Conservation (phyloP, 106 monocot species). For the Dioscorea zingiberensis region DNA sequence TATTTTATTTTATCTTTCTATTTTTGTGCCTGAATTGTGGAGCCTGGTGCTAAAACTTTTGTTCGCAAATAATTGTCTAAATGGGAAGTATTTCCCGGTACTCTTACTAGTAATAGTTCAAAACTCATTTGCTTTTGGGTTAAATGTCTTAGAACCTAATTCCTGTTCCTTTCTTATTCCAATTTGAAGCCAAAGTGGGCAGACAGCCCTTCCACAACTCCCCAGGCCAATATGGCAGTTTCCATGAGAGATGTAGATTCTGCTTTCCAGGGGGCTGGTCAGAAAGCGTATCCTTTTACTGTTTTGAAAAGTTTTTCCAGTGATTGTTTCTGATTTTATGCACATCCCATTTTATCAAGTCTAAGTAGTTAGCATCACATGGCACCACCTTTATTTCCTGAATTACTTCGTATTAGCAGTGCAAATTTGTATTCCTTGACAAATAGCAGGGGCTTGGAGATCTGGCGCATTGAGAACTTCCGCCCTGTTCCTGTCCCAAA, state of each 20-base stretch:
- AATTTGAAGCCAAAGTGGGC: slow-evolving; percentile 22
- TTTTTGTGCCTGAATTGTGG: too few species aligned
- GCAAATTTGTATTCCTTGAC: slow-evolving; percentile 33
- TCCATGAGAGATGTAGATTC: slow-evolving; percentile 75
- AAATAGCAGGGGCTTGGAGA: slow-evolving; percentile 62
- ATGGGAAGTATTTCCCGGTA: too few species aligned
- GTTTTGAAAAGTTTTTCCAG: not conserved
- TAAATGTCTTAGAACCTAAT: not conserved
- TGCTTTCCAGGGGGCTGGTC: slow-evolving; percentile 61
- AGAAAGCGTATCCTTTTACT: slow-evolving; percentile 78
- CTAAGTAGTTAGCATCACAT: too few species aligned
- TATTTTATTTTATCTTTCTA: too few species aligned
- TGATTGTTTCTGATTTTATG: not conserved
- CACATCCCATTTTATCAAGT: too few species aligned
- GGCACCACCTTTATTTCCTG: not conserved
- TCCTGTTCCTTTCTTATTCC: not conserved
- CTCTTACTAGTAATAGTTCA: too few species aligned
- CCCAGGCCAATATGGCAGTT: slow-evolving; percentile 50
- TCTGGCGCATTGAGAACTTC: slow-evolving; percentile 96
- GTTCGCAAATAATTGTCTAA: too few species aligned
- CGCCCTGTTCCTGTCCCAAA: slow-evolving; percentile 65
- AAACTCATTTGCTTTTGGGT: too few species aligned
- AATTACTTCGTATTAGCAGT: not conserved
- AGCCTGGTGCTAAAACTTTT: too few species aligned
- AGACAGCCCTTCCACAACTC: slow-evolving; percentile 15